Base-by-base conservation (phyloP, 495 filamentous ascomycete species). In the Xylaria grammica region DNA sequence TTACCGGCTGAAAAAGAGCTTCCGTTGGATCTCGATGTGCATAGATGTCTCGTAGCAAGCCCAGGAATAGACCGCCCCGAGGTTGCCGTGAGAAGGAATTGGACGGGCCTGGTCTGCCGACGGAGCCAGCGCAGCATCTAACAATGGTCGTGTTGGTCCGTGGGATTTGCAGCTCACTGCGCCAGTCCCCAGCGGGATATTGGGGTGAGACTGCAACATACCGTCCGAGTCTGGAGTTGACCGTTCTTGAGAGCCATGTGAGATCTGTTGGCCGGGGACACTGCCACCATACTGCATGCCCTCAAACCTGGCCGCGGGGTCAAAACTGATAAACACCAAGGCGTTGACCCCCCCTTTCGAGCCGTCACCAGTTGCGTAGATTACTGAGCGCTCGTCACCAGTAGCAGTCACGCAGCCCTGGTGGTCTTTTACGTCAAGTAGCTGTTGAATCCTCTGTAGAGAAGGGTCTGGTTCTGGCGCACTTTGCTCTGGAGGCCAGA, bases 261-360 rank as follows among this genome's bases (percentile, higher is more conserved):
- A 26, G 11, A 24, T 63, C 27, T 53, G 48, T 46, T 60, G 65
- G 4, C 72, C 72, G 13, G 67, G 32, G 30, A 74, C 67, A 53
- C 68, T 73, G 9, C 79, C 46, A 1, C 74, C 74, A 8, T 48
- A 68, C 19, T 86, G 62, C 60, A 75, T 79, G 42, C 84, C 75
- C 3, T 56, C 32, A n/a, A 74, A 58, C 34, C 51, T 72, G 10
- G 67, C 65, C 11, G 78, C 66, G 0, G 89, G 84, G 66, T 92
- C 89, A 67, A 89, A 92, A 38, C 82, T 87, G 53, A 92, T 70
- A 40, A 90, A 80, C 8, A 90, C 75, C 32, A 92, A 67, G 0
- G 83, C 81, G 22, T 76, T 73, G 26, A 81, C 69, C 17, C 84
- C 77, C 42, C 40, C 32, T 22, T 71, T 69, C 0, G 69, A 59